Evolutionary conservation across 106 monocot genomes (phyloP).

Genomic region (Vanilla planifolia): DNA sequence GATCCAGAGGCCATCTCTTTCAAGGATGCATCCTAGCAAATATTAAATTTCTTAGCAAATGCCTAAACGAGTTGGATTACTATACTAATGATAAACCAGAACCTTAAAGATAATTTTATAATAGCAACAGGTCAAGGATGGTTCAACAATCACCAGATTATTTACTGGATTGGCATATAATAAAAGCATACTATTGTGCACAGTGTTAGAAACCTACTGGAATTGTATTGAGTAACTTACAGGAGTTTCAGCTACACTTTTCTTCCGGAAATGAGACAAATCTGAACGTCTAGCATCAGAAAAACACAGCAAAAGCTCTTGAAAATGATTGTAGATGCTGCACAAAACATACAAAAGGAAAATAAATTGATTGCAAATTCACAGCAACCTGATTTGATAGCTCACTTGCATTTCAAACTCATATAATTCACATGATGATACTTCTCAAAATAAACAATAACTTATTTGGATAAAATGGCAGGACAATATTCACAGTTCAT

Average conservation of each 20-base stretch:
- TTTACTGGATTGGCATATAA: too few species aligned
- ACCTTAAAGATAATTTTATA: too few species aligned
- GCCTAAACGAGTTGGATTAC: too few species aligned
- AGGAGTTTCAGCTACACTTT: neutral
- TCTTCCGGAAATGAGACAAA: neutral
- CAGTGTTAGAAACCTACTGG: neutral
- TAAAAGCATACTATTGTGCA: neutral
- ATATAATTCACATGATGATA: too few species aligned
- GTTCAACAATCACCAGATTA: neutral
- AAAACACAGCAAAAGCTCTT: slow-evolving; percentile 36
- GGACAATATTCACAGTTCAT: neutral
- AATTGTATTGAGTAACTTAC: slow-evolving; percentile 10
- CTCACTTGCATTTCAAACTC: too few species aligned
- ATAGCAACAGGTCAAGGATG: too few species aligned
- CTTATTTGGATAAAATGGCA: too few species aligned
- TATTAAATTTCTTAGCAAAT: too few species aligned
- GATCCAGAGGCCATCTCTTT: too few species aligned
- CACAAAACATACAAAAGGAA: slow-evolving; percentile 12
- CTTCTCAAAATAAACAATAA: neutral
- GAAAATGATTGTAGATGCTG: slow-evolving; percentile 72
- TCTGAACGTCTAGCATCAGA: slow-evolving; percentile 16
- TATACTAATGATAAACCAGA: too few species aligned
- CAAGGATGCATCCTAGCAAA: too few species aligned
- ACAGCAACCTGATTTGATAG: too few species aligned
- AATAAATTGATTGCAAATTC: neutral